phyloP scores from a whole-genome alignment of 306 rosid genomes.

The Lagenaria siceraria region DNA sequence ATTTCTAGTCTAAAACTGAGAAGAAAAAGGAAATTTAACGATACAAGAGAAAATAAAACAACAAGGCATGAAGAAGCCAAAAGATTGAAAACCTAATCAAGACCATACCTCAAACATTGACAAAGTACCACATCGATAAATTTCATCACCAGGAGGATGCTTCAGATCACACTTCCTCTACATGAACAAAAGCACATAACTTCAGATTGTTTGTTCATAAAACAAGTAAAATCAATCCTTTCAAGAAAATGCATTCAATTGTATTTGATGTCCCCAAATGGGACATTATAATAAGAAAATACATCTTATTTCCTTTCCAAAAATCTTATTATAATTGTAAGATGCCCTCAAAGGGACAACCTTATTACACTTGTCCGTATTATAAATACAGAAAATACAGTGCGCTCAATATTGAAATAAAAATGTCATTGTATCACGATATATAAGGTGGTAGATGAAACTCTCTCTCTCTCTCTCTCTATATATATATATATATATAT shows the following conservation, averaged over 20 bases:
- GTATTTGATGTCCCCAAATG: neutral
- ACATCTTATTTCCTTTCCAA: neutral
- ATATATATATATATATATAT: neutral
- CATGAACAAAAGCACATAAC: constrained; percentile 15
- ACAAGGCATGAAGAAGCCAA: neutral
- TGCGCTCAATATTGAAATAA: neutral
- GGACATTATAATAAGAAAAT: neutral
- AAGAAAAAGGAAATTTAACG: neutral
- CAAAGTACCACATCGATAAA: constrained; percentile 90
- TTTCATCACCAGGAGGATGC: constrained; percentile 99
- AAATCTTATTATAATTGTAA: neutral
- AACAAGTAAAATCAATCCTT: neutral
- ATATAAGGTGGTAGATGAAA: neutral
- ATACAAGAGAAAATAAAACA: neutral
- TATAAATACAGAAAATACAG: neutral
- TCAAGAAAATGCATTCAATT: neutral
- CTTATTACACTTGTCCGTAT: too few relatives aligned
- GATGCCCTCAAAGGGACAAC: neutral
- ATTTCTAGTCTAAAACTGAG: neutral
- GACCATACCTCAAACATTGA: constrained; percentile 93
- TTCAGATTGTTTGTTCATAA: neutral
- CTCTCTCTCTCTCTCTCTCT: neutral
- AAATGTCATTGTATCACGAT: neutral
- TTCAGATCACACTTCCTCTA: constrained; percentile 97
- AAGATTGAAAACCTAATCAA: neutral